Evolutionary conservation across 495 filamentous ascomycete species (phyloP).

Genomic region (Penicillium paradoxum): DNA sequence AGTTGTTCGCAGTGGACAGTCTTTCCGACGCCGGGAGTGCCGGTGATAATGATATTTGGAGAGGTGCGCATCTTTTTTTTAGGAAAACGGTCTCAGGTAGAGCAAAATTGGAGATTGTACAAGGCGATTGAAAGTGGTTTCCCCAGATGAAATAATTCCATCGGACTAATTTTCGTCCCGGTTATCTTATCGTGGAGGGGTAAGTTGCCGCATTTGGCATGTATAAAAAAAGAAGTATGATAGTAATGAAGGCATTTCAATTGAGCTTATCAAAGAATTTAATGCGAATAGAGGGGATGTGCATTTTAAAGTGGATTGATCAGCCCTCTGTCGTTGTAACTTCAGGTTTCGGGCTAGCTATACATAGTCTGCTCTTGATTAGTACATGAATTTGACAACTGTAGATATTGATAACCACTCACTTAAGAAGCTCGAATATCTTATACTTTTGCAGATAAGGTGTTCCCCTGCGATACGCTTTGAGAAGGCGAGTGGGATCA

Average conservation of each 20-base stretch:
- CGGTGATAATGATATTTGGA: constrained; percentile 93
- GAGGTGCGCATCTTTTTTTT: constrained; percentile 45
- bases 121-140: constrained; percentile 3
- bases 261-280: too few relatives aligned
- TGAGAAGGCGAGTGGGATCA: constrained; percentile 55
- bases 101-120: not conserved
- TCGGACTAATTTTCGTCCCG: constrained; percentile 16
- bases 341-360: not conserved
- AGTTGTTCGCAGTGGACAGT: constrained; percentile 80
- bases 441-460: constrained; percentile 63
- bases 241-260: not conserved
- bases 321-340: not conserved
- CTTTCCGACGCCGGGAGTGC: constrained; percentile 94
- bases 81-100: not conserved
- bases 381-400: not conserved
- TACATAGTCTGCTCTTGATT: constrained; percentile 5
- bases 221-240: not conserved
- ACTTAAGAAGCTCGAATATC: constrained; percentile 77
- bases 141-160: constrained; percentile 13
- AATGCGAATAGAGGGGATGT: not conserved
- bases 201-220: constrained; percentile 5
- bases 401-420: constrained; percentile 22
- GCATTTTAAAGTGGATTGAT: not conserved
- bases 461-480: constrained; percentile 63
- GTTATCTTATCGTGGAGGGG: constrained; percentile 24